Percentiles rank a stretch among this genome's conserved stretches.
Evolutionary conservation across 108 stramenopile species (phyloP).

Genomic region (Nitzschia palea): DNA sequence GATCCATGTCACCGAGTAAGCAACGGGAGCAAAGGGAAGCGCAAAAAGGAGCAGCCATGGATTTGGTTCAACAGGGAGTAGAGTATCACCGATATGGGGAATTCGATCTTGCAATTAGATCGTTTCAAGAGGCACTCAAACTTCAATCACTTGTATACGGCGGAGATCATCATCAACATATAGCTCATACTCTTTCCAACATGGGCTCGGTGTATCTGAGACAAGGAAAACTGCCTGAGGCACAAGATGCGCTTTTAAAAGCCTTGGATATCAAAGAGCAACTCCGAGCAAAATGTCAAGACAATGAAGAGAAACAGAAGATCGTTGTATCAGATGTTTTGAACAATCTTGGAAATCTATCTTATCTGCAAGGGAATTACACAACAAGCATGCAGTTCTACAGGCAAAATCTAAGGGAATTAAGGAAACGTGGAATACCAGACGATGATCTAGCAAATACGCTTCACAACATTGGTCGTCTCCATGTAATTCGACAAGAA

Average conservation of each 20-base stretch:
- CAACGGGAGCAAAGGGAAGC: neutral
- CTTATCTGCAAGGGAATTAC: slow-evolving; percentile 21
- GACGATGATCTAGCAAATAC: slow-evolving; percentile 45
- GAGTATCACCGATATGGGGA: slow-evolving; percentile 11
- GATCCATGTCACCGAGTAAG: neutral
- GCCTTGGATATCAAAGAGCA: slow-evolving; percentile 23
- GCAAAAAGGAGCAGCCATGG: neutral
- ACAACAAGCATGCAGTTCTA: slow-evolving; percentile 23
- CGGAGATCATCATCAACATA: slow-evolving; percentile 10
- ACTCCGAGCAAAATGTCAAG: neutral
- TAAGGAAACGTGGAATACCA: neutral
- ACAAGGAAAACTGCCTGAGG: slow-evolving; percentile 17
- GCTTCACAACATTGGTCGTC: slow-evolving; percentile 62
- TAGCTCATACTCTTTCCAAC: slow-evolving; percentile 33
- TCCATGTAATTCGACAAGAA: slow-evolving; percentile 48
- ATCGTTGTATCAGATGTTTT: slow-evolving; percentile 27
- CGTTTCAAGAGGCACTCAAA: slow-evolving; percentile 28
- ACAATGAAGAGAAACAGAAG: neutral
- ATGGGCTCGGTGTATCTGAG: slow-evolving; percentile 33
- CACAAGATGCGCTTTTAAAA: slow-evolving; percentile 11
- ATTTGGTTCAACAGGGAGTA: slow-evolving; percentile 13
- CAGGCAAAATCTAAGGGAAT: slow-evolving; percentile 17
- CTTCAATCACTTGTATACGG: slow-evolving; percentile 10
- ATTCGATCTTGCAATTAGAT: slow-evolving; percentile 21
- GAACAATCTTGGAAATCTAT: slow-evolving; percentile 39